Base-by-base conservation (phyloP, 768 basidiomycete species). In the Galerina marginata region DNA sequence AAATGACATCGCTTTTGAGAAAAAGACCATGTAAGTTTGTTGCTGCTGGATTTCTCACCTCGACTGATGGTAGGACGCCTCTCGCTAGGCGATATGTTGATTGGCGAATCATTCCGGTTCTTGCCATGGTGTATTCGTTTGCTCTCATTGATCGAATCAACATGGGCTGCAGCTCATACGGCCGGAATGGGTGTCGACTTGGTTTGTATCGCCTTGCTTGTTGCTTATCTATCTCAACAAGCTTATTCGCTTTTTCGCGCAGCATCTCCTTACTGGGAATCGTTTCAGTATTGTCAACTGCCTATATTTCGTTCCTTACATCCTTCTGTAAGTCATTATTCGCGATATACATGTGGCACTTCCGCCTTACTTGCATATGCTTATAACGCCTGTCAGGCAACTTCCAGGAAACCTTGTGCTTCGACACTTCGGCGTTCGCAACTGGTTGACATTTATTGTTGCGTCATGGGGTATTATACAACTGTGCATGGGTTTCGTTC, bases 281-380 rank as follows among this genome's bases (percentile, higher is more conserved):
- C 72, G 81, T 39, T 81, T 72, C 63, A 80, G 75, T 58, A 78
- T 81, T 49, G 75, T 74, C 15, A 78, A 77, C 26, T 78, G 76
- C 53, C 61, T 81, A 11, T 81, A 80, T 53, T 81, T 81, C 60
- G 72, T 80, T 6, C 81, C 80, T 11, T 82, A 81, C 59, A 76
- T 79, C 51, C 53, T 81, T 6, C 66, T 81, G 81, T 81, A 37
- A 39, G 77, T 68, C 25, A 15, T 45, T 26, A 45, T 20, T 39
- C 40, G 14, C 39, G 26, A 56, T 20, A 12, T 12, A 16, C 15
- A 23, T n/a, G 20, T 20, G 20, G 20, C 20, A 20, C 20, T 20
- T 43, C 5, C 20, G 11, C 20, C 6, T 36, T 15, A 20, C 36
- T 53, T 11, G 56, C 65, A 53, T 62, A 3, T n/a, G 47, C 46